phyloP scores from a whole-genome alignment of 1,284 basidiomycete species.

The Ganoderma lingzhi region DNA sequence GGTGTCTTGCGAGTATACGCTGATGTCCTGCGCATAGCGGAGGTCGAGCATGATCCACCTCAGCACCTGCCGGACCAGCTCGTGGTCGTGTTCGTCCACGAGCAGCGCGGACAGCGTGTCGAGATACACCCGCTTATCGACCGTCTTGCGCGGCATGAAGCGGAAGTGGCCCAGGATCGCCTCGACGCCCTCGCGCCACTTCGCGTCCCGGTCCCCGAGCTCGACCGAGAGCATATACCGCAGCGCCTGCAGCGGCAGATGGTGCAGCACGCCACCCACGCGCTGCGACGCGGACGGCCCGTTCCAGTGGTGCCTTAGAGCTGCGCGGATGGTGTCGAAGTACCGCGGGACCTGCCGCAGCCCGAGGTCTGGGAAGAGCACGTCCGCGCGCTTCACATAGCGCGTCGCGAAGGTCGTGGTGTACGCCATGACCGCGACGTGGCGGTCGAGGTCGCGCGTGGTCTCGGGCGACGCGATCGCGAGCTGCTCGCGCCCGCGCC shows the following conservation, averaged over 20 bases:
- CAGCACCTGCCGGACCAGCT: not conserved
- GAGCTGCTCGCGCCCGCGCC: slow-evolving; percentile 26
- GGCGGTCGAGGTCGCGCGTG: slow-evolving; percentile 20
- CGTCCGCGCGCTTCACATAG: slow-evolving; percentile 2
- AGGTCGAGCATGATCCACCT: slow-evolving; percentile 2
- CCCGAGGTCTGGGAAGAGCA: not conserved
- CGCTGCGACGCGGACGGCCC: not conserved
- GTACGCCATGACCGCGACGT: slow-evolving; percentile 25
- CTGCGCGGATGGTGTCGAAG: not conserved
- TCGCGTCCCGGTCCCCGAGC: not conserved
- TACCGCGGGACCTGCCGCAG: slow-evolving; percentile 1
- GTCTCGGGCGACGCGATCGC: slow-evolving; percentile 15
- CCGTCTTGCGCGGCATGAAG: slow-evolving; percentile 1
- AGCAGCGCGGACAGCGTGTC: not conserved
- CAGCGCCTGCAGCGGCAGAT: slow-evolving; percentile 5
- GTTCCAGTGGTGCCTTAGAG: not conserved
- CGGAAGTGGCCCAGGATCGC: not conserved
- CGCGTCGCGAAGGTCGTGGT: slow-evolving; percentile 24
- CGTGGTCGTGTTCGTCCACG: not conserved
- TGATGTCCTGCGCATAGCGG: slow-evolving; percentile 3
- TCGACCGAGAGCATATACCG: slow-evolving; percentile 9
- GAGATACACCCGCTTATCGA: not conserved
- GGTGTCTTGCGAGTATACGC: not conserved
- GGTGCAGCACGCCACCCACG: not conserved
- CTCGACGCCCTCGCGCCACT: not conserved